Evolutionary conservation across 495 filamentous ascomycete genomes (phyloP), one percentile per base, ranked within the genome.

Genomic region (Delitschia confertaspora): DNA sequence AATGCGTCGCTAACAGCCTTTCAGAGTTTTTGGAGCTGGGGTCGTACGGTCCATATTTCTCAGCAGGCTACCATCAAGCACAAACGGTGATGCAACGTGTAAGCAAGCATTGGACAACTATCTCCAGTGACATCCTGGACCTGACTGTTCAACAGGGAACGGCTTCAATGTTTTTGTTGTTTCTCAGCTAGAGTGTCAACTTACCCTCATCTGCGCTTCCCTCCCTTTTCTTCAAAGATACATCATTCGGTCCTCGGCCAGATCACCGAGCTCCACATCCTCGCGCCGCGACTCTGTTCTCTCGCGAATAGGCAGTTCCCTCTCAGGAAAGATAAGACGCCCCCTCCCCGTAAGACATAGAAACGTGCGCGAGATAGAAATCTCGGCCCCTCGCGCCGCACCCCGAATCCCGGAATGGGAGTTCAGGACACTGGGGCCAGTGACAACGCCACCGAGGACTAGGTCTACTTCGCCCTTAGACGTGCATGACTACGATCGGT

Each of bases 121-220:
- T 13, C 31, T 22, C 1, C 2, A 26, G 33, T 14, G 11, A 29
- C n/a, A 3, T 11, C 13, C 9, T 20, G 2, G 11, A 18, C 3
- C 27, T 38, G 22, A 38, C 39, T n/a, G 22, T 11, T 19, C 21
- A n/a, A 26, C 20, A 55, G 52, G 53, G 55, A 49, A 47, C 14
- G 48, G 47, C 9, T 60, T 58, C 42, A 42, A 53, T 19, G 46
- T 57, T 22, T 58, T 57, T 39, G 38, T 50, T 8, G 51, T 31
- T 17, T 45, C 54, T 3, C 45, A 55, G 26, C 32, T 60, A 3
- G 57, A 60, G 37, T 58, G 47, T 25, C 51, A 55, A 7, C 39
- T 60, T 11, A 36, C 51, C 5, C 43, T 60, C 17, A 47, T 60
- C 27, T 49, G 42, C 42, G 55, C 57, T 11, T 60, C 47, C 8